These are phyloP conservation scores for Cinnamomum micranthum DNA, from an alignment of 164 flowering plant species.

Conservation along the genomic window DNA sequence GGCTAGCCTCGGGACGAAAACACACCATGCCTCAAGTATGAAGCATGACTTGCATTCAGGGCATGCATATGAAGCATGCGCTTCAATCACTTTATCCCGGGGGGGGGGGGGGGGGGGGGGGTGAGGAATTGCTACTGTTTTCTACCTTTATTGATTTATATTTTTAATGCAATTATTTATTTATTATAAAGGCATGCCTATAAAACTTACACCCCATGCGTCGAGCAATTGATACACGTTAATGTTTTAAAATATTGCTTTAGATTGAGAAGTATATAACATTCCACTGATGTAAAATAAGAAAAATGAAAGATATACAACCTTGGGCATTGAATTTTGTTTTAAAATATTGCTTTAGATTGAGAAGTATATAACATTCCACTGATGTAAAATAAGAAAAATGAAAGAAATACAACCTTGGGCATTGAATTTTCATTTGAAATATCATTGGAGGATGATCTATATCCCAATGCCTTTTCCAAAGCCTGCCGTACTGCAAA, in stretches of 20 bases:
- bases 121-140: too few species aligned
- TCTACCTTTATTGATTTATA: too few species aligned
- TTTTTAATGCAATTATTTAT: too few species aligned
- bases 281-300: conserved; percentile 1
- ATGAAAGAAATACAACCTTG: conserved; percentile 36
- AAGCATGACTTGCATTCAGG: too few species aligned
- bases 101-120: too few species aligned
- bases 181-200: not conserved
- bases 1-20: too few species aligned
- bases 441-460: conserved; percentile 25
- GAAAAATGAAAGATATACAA: conserved; percentile 16
- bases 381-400: conserved; percentile 2
- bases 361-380: not conserved
- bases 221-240: not conserved
- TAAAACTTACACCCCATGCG: not conserved
- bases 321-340: conserved; percentile 52
- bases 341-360: not conserved
- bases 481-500: conserved; percentile 42
- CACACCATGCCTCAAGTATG: too few species aligned
- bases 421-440: conserved; percentile 37
- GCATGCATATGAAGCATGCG: too few species aligned
- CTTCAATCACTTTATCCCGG: too few species aligned
- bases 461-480: conserved; percentile 54
- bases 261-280: not conserved
- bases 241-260: not conserved